Evolutionary conservation across 106 monocot species (phyloP), one percentile per base, ranked within the genome.

Genomic region (Apostasia ramifera): DNA sequence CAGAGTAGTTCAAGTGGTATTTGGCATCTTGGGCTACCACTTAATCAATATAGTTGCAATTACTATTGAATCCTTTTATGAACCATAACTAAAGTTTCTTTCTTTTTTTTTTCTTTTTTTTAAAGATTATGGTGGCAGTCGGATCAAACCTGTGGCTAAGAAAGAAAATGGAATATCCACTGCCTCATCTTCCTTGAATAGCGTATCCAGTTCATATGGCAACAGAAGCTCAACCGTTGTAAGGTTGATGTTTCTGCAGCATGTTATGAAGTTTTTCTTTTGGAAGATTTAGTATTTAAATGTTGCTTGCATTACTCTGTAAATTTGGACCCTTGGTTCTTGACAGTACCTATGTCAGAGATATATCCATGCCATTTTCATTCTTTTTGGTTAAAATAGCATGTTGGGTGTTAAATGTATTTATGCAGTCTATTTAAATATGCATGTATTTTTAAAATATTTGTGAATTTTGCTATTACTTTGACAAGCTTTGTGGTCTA

Each of bases 121-220:
- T 40, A 62, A 8, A n/a, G 58, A 88, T 62, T 76, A 72, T 75
- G 84, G 74, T 75, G 77, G 40, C 47, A 44, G 51, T 48, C 69
- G 62, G 40, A 63, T 55, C 47, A 91, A 87, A 74, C 66, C 70
- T 56, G 6, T 65, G 15, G 13, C 53, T 51, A 81, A 80, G 74
- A 91, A 82, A 80, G 91, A 91, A 57, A 83, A 68, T 68, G 86
- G 75, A 8, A 39, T 61, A 40, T 75, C 54, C 74, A 49, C 47
- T 67, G 37, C 70, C 64, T 62, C 74, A 44, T 66, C 69, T 15
- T 79, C 77, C 47, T 75, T 81, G 69, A 76, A 74, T 53, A 58
- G 64, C 57, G 81, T 50, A 52, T 70, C 87, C 67, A 70, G 66
- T 51, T 49, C 68, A 40, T 59, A n/a, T 66, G 74, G 44, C 40